phyloP scores from a whole-genome alignment of 1,284 basidiomycete species.

The Cerrena zonata region DNA sequence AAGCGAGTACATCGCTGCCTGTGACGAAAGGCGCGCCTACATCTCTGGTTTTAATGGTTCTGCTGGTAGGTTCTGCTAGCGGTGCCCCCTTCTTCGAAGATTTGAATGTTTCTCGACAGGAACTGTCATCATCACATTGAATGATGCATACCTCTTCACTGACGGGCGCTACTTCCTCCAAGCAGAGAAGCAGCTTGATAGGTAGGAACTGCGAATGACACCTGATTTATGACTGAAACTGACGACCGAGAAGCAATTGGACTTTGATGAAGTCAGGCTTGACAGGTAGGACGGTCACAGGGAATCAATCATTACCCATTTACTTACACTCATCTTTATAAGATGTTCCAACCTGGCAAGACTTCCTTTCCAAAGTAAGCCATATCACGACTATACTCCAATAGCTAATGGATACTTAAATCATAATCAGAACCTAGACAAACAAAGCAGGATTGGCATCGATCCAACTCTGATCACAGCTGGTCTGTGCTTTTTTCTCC shows the following conservation, averaged over 20 bases:
- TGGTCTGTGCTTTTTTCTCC: conserved; percentile 32
- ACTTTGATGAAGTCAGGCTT: conserved; percentile 87
- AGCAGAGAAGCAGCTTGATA: conserved; percentile 83
- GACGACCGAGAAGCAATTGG: conserved; percentile 84
- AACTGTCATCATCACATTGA: conserved; percentile 73
- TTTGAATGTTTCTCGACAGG: conserved; percentile 37
- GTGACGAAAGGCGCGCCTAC: conserved; percentile 79
- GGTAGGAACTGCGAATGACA: conserved; percentile 33
- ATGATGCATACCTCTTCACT: conserved; percentile 77
- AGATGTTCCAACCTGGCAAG: conserved; percentile 88
- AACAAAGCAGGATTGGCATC: conserved; percentile 68
- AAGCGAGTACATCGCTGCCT: conserved; percentile 84
- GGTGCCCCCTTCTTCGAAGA: conserved; percentile 3
- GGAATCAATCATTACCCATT: too few species aligned
- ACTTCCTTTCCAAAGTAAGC: conserved; percentile 70
- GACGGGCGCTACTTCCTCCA: conserved; percentile 94
- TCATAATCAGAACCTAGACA: conserved; percentile 51
- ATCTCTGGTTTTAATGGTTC: conserved; percentile 93
- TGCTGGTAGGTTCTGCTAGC: conserved; percentile 51
- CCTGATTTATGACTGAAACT: not conserved
- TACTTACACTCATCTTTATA: conserved; percentile 7
- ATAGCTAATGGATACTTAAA: not conserved
- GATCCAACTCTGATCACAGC: conserved; percentile 75
- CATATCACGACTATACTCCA: not conserved
- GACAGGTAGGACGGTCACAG: conserved; percentile 51